Evolutionary conservation across 2,329 filamentous ascomycete genomes (phyloP).

Genomic region (Fusarium anguioides): DNA sequence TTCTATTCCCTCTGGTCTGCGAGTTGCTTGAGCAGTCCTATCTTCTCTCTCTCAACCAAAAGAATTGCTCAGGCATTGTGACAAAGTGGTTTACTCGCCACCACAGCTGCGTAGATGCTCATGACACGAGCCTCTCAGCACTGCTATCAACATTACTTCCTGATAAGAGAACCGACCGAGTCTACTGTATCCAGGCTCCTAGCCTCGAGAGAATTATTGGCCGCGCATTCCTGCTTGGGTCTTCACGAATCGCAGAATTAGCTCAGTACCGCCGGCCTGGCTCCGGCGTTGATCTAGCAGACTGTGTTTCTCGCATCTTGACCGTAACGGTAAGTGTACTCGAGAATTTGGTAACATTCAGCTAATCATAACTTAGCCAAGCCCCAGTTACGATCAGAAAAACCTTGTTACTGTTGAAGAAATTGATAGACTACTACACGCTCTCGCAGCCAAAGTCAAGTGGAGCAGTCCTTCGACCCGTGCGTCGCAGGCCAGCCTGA

Average conservation of each 20-base stretch:
- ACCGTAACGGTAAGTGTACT: slow-evolving; percentile 63
- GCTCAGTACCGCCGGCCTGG: slow-evolving; percentile 69
- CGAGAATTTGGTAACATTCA: neutral
- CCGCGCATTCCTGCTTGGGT: slow-evolving; percentile 72
- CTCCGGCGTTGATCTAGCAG: slow-evolving; percentile 73
- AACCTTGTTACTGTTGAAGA: slow-evolving; percentile 73
- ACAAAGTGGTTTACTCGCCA: slow-evolving; percentile 76
- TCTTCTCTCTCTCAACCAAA: slow-evolving; percentile 50
- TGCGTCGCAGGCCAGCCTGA: slow-evolving; percentile 45
- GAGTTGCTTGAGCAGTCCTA: slow-evolving; percentile 78
- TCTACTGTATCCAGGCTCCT: slow-evolving; percentile 75
- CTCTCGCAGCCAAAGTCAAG: slow-evolving; percentile 73
- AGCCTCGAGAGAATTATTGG: slow-evolving; percentile 75
- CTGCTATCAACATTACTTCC: slow-evolving; percentile 82
- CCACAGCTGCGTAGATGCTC: slow-evolving; percentile 65
- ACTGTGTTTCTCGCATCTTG: slow-evolving; percentile 75
- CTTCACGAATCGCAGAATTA: slow-evolving; percentile 70
- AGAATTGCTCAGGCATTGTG: slow-evolving; percentile 55
- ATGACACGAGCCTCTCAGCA: slow-evolving; percentile 68
- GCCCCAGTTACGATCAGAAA: slow-evolving; percentile 47
- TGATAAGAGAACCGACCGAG: slow-evolving; percentile 79
- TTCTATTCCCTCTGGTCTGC: slow-evolving; percentile 78
- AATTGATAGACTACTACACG: slow-evolving; percentile 73
- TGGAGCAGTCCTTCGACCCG: slow-evolving; percentile 77
- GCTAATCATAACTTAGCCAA: slow-evolving; percentile 55